phyloP scores from a whole-genome alignment of 768 basidiomycete species.

The Chlorophyllum brunneum region DNA sequence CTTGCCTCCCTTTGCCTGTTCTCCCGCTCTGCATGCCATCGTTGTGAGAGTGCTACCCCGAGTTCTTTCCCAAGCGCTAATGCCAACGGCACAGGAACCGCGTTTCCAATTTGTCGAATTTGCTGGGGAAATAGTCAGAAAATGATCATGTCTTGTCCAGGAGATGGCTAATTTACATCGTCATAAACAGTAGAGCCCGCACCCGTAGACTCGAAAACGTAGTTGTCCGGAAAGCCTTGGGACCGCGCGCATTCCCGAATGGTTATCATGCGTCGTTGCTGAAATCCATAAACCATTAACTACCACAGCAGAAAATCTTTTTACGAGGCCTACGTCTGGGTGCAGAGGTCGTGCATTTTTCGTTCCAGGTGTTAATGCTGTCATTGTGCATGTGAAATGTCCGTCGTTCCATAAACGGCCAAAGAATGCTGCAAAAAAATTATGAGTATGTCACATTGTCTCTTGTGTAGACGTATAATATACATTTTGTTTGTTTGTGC shows the following conservation, averaged over 20 bases:
- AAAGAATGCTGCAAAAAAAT: constrained; percentile 38
- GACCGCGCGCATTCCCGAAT: constrained; percentile 68
- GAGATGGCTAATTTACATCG: constrained; percentile 43
- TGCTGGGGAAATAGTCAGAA: constrained; percentile 38
- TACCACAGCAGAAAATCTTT: not conserved
- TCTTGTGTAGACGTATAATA: not conserved
- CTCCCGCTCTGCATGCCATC: constrained; percentile 40
- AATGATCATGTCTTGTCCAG: not conserved
- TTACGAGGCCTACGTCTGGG: constrained; percentile 27
- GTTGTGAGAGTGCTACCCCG: constrained; percentile 39
- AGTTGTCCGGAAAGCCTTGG: constrained; percentile 76
- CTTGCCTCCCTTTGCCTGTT: constrained; percentile 41
- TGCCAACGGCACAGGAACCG: constrained; percentile 70
- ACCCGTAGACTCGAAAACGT: constrained; percentile 53
- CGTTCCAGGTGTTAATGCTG: constrained; percentile 44
- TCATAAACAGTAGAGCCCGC: constrained; percentile 30
- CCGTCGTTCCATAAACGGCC: constrained; percentile 50
- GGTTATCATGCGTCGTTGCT: constrained; percentile 72
- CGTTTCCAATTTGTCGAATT: constrained; percentile 77
- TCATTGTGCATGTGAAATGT: constrained; percentile 64
- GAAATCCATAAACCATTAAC: constrained; percentile 1
- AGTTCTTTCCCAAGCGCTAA: constrained; percentile 53
- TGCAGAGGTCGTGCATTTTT: constrained; percentile 46
- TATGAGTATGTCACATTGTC: not conserved
- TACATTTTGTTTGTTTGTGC: not conserved